Evolutionary conservation across 371 early-diverging fungal species (phyloP).

Genomic region (Nematocida parisii): DNA sequence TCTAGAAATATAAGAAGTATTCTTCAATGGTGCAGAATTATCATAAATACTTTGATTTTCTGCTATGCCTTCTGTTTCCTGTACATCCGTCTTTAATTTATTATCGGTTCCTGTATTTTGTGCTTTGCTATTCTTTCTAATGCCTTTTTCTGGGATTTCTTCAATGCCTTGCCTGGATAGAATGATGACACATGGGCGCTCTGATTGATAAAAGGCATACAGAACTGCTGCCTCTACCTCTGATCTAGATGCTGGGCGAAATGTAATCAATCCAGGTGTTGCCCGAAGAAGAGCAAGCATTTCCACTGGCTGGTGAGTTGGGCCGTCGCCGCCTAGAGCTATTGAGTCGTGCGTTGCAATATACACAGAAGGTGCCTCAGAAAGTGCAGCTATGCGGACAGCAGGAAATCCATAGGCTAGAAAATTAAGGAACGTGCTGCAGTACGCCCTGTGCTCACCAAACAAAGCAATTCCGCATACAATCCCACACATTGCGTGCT

Average conservation of each 20-base stretch:
- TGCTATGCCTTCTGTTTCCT: too few relatives aligned
- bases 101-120: constrained; percentile 57
- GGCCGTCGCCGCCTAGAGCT: constrained; percentile 93
- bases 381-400: constrained; percentile 82
- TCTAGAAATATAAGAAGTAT: too few relatives aligned
- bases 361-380: constrained; percentile 81
- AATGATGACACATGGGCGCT: constrained; percentile 80
- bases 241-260: constrained; percentile 92
- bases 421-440: constrained; percentile 93
- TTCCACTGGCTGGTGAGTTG: constrained; percentile 98
- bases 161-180: constrained; percentile 90
- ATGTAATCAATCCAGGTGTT: constrained; percentile 79
- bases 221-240: constrained; percentile 73
- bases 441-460: constrained; percentile 79
- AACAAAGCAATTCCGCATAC: constrained; percentile 88
- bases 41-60: too few relatives aligned
- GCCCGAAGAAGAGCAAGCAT: constrained; percentile 86
- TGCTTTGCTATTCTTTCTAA: constrained; percentile 71
- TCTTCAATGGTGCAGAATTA: too few relatives aligned
- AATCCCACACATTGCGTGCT: constrained; percentile 93
- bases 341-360: constrained; percentile 99
- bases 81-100: too few relatives aligned
- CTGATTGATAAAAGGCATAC: constrained; percentile 59
- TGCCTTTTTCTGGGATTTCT: constrained; percentile 72
- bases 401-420: constrained; percentile 79